phyloP scores from a whole-genome alignment of 345 rosid genomes.

The Alliaria petiolata region DNA sequence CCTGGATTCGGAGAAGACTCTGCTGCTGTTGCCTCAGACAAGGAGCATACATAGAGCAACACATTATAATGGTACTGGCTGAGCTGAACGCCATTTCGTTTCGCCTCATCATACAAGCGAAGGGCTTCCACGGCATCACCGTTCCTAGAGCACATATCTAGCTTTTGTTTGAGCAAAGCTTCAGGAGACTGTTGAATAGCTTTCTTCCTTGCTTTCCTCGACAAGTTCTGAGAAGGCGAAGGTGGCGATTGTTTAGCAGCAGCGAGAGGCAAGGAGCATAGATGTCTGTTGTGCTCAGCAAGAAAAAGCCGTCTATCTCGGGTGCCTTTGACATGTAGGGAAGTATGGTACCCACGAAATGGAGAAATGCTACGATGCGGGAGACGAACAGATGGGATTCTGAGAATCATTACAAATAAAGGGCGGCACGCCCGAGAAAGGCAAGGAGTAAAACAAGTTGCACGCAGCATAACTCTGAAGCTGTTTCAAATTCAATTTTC shows the following conservation, averaged over 20 bases:
- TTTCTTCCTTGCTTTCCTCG: conserved; percentile 50
- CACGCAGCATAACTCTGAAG: conserved; percentile 39
- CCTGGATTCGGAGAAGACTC: conserved; percentile 38
- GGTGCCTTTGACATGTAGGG: conserved; percentile 13
- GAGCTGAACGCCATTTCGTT: conserved; percentile 43
- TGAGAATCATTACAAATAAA: conserved; percentile 29
- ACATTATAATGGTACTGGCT: conserved; percentile 60
- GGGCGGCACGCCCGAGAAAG: conserved; percentile 27
- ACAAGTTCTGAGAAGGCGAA: conserved; percentile 20
- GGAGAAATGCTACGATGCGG: conserved; percentile 12
- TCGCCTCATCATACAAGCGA: conserved; percentile 75
- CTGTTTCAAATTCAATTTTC: background rate
- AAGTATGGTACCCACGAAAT: conserved; percentile 21
- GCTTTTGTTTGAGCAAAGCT: conserved; percentile 43
- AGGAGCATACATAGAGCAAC: conserved; percentile 78
- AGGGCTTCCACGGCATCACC: conserved; percentile 73
- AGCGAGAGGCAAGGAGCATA: conserved; percentile 38
- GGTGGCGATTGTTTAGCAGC: conserved; percentile 41
- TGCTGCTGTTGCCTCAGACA: conserved; percentile 31
- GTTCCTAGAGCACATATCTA: conserved; percentile 64
- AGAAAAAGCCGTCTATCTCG: conserved; percentile 20
- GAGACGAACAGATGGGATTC: conserved; percentile 31
- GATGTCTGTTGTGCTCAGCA: conserved; percentile 30
- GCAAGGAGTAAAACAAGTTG: conserved; percentile 38
- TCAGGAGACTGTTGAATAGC: conserved; percentile 58